Evolutionary conservation across 2,329 filamentous ascomycete species (phyloP), one percentile per base, ranked within the genome.

Genomic region (Xylaria sp.): DNA sequence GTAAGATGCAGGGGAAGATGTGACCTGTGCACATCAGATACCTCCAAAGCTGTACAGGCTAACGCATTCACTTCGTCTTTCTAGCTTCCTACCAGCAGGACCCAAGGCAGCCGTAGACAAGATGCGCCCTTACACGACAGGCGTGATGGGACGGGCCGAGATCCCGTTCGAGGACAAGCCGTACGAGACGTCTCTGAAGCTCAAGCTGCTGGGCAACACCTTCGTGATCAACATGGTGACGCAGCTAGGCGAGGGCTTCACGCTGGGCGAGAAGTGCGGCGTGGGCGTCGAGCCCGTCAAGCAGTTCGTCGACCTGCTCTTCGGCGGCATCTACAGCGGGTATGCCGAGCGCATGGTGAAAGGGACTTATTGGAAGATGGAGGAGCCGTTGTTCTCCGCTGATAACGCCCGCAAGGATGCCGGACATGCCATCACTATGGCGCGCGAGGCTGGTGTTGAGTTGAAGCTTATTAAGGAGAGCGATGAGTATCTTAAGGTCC

Each of bases 181-280:
- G 31, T 74, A 74, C 59, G 74, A 76, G 59, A 88, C 89, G 63
- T 90, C 94, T 4, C 87, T 89, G 1, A 87, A 89, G 55, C 84
- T 97, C 57, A 96, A 97, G 81, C 84, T 97, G 23, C 86, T 97
- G 10, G 94, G 94, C 66, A 97, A 97, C 80, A 93, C 92, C 0
- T 94, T 97, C 78, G 87, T 97, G 74, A 79, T 97, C 50, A 92
- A 92, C 82, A 94, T 94, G 87, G 88, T 94, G 28, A 91, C 94
- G 77, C 87, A 92, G 61, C 83, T 97, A 3, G 89, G 92, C 1
- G 93, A 97, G 82, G 92, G 90, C 6, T 88, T 95, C 77, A 89
- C 91, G 0, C 81, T 94, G 6, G 93, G 93, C 5, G 94, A 97
- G 80, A 95, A 94, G 80, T 86, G 88, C 0, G 94, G 94, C 0